Evolutionary conservation across 2,329 filamentous ascomycete species (phyloP).

Genomic region (Xylaria sp.): DNA sequence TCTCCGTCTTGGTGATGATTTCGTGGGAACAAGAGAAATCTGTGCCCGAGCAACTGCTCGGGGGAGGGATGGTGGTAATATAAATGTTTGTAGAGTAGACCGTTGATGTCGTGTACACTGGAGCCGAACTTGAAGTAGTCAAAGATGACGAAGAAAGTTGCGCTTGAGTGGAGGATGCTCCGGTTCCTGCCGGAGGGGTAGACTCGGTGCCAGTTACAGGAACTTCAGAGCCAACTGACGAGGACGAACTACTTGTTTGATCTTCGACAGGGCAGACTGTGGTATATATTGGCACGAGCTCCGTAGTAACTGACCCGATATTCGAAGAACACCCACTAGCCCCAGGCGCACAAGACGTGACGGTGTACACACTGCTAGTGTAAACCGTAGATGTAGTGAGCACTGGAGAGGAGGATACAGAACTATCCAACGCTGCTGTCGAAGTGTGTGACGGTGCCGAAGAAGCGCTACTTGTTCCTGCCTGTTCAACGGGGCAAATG

Average conservation of each 20-base stretch:
- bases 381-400: conserved; percentile 47
- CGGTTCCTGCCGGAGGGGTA: background rate
- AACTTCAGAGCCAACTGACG: background rate
- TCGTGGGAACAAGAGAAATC: conserved; percentile 17
- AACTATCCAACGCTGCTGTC: conserved; percentile 17
- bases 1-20: conserved; percentile 44
- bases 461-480: conserved; percentile 31
- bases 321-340: background rate
- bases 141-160: conserved; percentile 18
- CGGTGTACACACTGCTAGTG: conserved; percentile 45
- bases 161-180: conserved; percentile 24
- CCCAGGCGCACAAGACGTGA: conserved; percentile 39
- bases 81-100: conserved; percentile 48
- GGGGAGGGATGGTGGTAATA: conserved; percentile 39
- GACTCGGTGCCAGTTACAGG: conserved; percentile 3
- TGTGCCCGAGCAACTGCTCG: background rate
- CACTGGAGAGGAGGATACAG: conserved; percentile 26
- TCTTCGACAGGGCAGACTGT: conserved; percentile 46
- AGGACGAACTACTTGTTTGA: conserved; percentile 13
- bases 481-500: conserved; percentile 44
- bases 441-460: conserved; percentile 35
- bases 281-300: conserved; percentile 43
- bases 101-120: conserved; percentile 47
- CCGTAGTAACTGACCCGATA: background rate
- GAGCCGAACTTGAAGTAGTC: conserved; percentile 26